Base-by-base conservation (phyloP, 2,329 filamentous ascomycete species). In the Penicillium sp. region DNA sequence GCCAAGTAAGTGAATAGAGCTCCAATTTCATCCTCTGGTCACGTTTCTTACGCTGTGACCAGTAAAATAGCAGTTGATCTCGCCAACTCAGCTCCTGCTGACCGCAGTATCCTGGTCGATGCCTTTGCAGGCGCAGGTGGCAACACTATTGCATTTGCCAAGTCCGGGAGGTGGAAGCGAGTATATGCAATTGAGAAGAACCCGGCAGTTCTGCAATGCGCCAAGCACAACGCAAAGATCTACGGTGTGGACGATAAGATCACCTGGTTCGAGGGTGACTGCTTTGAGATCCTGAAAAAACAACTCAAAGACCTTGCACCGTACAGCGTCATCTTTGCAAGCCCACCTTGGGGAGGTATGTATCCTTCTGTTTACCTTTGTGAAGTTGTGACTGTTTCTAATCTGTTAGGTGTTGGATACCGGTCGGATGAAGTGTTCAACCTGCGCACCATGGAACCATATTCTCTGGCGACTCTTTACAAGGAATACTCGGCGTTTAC, bases 111-210 rank as follows among this genome's bases (percentile, higher is more conserved):
- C 35, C 78, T 99, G 37, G 86, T 99, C 58, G 95, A 99, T 74
- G 85, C 90, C 46, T 99, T 99, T 76, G 91, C 88, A 27, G 95
- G 95, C 44, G 92, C 91, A 1, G 95, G 96, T 37, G 95, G 93
- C 54, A 99, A 99, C 73, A 86, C 89, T 25, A 98, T 99, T 66
- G 92, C 93, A n/a, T 96, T 99, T 67, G 93, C 95, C 19, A 83
- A 88, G 10, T 91, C 88, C 0, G 86, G 83, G 21, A 85, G 87
- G 62, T 99, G 92, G 90, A 84, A 87, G 51, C 88, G 86, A 62
- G 85, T 99, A 62, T 92, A 98, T 71, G 92, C 90, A 43, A 89
- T 99, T 65, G 95, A 99, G 77, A 90, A 88, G 66, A 88, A 98
- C 68, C 80, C 87, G 3, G 84, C 87, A 10, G 91, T 90, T 1